These are phyloP conservation scores for Agaricus sinodeliciosus DNA, from an alignment of 768 basidiomycete species.

Conservation along the genomic window DNA sequence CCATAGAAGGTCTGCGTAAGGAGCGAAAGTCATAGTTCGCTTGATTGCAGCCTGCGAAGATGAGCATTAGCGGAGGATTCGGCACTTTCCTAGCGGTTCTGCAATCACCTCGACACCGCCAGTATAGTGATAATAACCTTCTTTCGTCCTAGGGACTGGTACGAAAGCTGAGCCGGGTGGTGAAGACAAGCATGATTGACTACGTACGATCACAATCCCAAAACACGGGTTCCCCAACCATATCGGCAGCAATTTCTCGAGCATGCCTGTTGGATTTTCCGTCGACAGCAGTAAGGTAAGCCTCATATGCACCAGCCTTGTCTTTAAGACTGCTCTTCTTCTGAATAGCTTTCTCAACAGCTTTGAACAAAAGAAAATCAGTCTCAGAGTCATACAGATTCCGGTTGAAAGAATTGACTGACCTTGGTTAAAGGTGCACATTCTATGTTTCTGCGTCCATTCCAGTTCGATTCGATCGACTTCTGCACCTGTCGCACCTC, in stretches of 20 bases:
- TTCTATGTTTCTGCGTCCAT: slow-evolving; percentile 62
- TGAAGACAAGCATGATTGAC: neutral
- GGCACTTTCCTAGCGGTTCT: neutral
- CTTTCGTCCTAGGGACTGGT: slow-evolving; percentile 77
- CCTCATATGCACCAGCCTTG: slow-evolving; percentile 48
- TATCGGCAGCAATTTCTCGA: slow-evolving; percentile 64
- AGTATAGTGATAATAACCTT: slow-evolving; percentile 87
- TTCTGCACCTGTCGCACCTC: slow-evolving; percentile 58
- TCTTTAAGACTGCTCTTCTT: slow-evolving; percentile 36
- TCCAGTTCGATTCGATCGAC: slow-evolving; percentile 68
- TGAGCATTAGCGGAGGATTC: neutral
- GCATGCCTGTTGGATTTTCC: slow-evolving; percentile 73
- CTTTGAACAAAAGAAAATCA: slow-evolving; percentile 23
- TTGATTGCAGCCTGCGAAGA: slow-evolving; percentile 61
- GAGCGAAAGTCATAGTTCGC: slow-evolving; percentile 73
- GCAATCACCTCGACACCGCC: slow-evolving; percentile 61
- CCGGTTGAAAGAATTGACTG: slow-evolving; percentile 12
- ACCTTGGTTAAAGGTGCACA: slow-evolving; percentile 87
- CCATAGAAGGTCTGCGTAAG: slow-evolving; percentile 88
- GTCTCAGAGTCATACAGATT: slow-evolving; percentile 1
- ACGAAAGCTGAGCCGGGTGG: neutral
- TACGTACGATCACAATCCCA: slow-evolving; percentile 87
- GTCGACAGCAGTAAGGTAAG: slow-evolving; percentile 49
- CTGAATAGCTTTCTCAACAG: slow-evolving; percentile 53
- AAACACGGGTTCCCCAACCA: slow-evolving; percentile 61